Evolutionary conservation across 306 rosid species (phyloP).

Genomic region (Prunus salicina): DNA sequence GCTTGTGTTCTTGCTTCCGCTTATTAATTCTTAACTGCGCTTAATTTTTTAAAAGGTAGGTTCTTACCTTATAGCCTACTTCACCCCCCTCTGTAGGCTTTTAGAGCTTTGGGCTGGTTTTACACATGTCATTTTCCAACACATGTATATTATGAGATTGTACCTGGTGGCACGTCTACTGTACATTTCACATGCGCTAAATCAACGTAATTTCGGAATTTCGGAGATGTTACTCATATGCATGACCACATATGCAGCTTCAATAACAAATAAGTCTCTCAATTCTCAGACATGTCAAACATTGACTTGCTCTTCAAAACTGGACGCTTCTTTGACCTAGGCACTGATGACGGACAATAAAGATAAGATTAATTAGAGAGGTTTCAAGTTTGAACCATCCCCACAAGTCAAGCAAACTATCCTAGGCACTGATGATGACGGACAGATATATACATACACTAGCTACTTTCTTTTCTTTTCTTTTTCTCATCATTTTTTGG

Average conservation of each 20-base stretch:
- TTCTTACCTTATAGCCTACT: no score
- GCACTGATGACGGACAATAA: not conserved
- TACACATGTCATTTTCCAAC: not conserved
- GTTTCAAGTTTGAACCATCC: not conserved
- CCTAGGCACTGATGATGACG: not conserved
- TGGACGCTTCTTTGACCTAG: not conserved
- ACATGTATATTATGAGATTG: not conserved
- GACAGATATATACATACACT: not conserved
- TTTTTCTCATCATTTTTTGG: not conserved
- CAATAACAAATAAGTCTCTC: not conserved
- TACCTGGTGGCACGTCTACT: not conserved
- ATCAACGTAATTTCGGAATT: not conserved
- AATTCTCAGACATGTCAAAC: not conserved
- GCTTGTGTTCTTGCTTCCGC: no score
- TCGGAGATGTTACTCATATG: not conserved
- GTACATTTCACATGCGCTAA: not conserved
- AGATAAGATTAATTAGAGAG: not conserved
- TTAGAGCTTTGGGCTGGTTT: no score
- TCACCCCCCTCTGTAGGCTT: no score
- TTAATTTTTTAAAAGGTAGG: no score
- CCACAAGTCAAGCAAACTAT: not conserved
- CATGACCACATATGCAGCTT: not conserved
- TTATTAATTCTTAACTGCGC: no score
- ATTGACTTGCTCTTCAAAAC: not conserved
- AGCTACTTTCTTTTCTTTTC: not conserved